Base-by-base conservation (phyloP, 345 rosid genomes). In the Passiflora organensis region DNA sequence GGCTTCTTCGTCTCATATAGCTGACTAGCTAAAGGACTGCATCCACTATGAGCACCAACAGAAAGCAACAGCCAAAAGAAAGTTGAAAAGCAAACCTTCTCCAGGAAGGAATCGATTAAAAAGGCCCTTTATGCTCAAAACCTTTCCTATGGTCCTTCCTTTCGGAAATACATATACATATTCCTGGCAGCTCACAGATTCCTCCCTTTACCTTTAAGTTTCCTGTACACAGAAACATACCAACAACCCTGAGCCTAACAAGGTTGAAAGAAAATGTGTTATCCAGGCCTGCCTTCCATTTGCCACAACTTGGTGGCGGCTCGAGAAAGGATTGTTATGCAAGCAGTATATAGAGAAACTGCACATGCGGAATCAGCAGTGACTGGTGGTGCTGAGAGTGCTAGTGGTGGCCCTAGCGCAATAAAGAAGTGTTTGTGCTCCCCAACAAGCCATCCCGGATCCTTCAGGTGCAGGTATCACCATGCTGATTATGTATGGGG, bases 391-490 rank as follows among this genome's bases (percentile, higher is more conserved):
- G 63, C 1, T 41, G 67, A 32, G 0, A 48, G 10, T 10, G 63
- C 1, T 41, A 64, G 9, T 1, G 57, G 64, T 24, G 59, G 51
- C 39, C 78, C 53, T 6, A 42, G 74, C 37, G 54, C 64, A 28
- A 65, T 44, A 50, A 78, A 71, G 80, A 45, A 18, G 65, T 87
- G 94, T 25, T 39, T 80, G 5, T 90, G 94, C 67, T 87, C 94
- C 8, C 94, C 94, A 5, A 78, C 91, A 6, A 72, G 22, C 66
- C 97, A 90, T 49, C 86, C 89, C 0, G 82, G 97, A 19, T 86
- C 97, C 8, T 86, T 89, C 66, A 65, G 84, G 70, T 86, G 93
- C 73, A 76, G 95, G 80, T 69, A 70, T 53, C 95, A 90, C 63
- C 86, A 66, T 13, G 69, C 59, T 12, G 77, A 69, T 32, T 82